phyloP scores from a whole-genome alignment of 106 monocot species.

The Dioscorea zingiberensis region DNA sequence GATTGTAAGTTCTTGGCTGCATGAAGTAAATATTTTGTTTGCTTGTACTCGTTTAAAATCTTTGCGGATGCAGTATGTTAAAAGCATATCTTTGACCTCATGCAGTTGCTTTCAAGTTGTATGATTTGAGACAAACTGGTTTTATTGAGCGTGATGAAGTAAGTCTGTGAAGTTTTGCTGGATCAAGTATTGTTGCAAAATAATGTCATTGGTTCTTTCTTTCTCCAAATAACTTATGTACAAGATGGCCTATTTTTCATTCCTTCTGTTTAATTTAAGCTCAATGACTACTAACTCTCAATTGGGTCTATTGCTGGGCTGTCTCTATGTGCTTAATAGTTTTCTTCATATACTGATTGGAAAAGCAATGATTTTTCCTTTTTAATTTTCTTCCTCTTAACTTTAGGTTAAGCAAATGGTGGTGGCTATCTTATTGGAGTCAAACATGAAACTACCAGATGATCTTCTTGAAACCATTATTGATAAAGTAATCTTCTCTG shows the following conservation, averaged over 20 bases:
- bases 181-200: too few relatives aligned
- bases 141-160: constrained; percentile 88
- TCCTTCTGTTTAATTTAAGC: too few relatives aligned
- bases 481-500: constrained; percentile 43
- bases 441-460: constrained; percentile 52
- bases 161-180: constrained; percentile 10
- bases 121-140: constrained; percentile 86
- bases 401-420: constrained; percentile 82
- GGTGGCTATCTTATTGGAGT: constrained; percentile 62
- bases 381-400: not conserved
- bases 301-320: too few relatives aligned
- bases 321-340: too few relatives aligned
- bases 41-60: not conserved
- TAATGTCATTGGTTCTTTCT: too few relatives aligned
- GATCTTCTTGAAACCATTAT: constrained; percentile 67
- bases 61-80: not conserved
- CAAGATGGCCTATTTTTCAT: too few relatives aligned
- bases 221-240: too few relatives aligned
- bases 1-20: constrained; percentile 34
- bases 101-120: constrained; percentile 84
- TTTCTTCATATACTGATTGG: too few relatives aligned
- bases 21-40: not conserved
- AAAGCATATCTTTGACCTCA: constrained; percentile 5
- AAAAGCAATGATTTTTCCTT: too few relatives aligned
- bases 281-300: too few relatives aligned